These are phyloP conservation scores for Lupinus albus DNA, from an alignment of 306 rosid species.

Conservation along the genomic window DNA sequence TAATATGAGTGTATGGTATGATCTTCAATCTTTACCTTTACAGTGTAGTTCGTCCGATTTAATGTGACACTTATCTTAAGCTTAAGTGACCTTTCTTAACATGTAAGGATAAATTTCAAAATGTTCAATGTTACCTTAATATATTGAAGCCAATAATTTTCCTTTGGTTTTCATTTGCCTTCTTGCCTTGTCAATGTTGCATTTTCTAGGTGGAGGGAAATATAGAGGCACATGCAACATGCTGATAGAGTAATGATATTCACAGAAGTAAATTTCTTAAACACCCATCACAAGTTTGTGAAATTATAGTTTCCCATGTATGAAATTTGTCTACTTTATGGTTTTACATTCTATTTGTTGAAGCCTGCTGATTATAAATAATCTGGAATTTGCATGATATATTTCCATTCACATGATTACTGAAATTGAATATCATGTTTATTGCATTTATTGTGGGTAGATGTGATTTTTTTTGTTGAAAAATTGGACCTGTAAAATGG, in stretches of 20 bases:
- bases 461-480: not conserved
- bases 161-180: not conserved
- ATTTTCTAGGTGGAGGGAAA: slow-evolving; percentile 5
- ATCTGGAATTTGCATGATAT: not conserved
- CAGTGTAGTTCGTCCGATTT: too few species aligned
- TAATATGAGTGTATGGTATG: too few species aligned
- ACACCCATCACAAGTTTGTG: not conserved
- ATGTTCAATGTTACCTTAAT: too few species aligned
- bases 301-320: not conserved
- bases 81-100: too few species aligned
- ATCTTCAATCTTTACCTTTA: too few species aligned
- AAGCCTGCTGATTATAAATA: not conserved
- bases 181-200: slow-evolving; percentile 6
- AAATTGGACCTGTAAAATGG: not conserved
- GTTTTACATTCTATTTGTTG: not conserved
- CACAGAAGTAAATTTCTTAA: not conserved
- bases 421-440: not conserved
- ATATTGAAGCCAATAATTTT: not conserved
- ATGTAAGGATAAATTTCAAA: too few species aligned
- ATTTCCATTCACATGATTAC: not conserved
- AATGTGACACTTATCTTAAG: too few species aligned
- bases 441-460: slow-evolving; percentile 11
- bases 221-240: not conserved
- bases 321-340: not conserved
- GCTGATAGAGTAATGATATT: not conserved